Evolutionary conservation across 306 rosid genomes (phyloP).

Genomic region (Cyclanthera cordifolia): DNA sequence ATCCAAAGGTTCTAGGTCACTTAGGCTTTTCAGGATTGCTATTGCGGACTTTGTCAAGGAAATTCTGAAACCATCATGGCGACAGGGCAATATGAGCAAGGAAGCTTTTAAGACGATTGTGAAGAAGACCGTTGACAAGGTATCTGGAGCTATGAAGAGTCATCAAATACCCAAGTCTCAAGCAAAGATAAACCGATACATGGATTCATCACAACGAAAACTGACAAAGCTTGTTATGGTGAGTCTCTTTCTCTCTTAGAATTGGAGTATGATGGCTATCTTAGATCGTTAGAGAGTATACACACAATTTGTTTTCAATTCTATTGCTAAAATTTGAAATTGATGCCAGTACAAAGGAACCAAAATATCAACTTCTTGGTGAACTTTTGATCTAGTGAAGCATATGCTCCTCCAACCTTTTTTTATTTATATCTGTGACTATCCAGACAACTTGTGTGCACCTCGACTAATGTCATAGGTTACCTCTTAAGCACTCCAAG

Average conservation of each 20-base stretch:
- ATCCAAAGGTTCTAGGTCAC: conserved; percentile 72
- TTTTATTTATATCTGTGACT: too few relatives aligned
- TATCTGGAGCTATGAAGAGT: conserved; percentile 94
- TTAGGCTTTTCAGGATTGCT: conserved; percentile 69
- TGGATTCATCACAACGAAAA: conserved; percentile 81
- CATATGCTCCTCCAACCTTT: too few relatives aligned
- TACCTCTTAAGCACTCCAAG: too few relatives aligned
- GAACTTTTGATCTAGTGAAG: conserved; percentile 1
- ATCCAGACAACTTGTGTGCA: too few relatives aligned
- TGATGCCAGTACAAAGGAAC: background rate
- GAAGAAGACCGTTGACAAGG: conserved; percentile 95
- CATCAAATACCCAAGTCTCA: conserved; percentile 81
- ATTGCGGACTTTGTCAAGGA: conserved; percentile 93
- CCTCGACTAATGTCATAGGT: too few relatives aligned
- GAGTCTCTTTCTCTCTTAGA: background rate
- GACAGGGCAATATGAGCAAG: conserved; percentile 98
- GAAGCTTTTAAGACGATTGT: conserved; percentile 97
- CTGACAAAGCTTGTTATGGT: conserved; percentile 95
- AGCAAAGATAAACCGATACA: conserved; percentile 73
- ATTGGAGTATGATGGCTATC: too few relatives aligned
- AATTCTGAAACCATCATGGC: conserved; percentile 89
- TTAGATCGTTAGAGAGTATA: background rate
- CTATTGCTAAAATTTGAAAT: background rate
- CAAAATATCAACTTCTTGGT: background rate
- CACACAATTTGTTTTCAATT: background rate